A percentile compares a stretch with the other conserved stretches of the same genome.
Evolutionary conservation across 768 basidiomycete genomes (phyloP).

Genomic region (Suillus subalutaceus): DNA sequence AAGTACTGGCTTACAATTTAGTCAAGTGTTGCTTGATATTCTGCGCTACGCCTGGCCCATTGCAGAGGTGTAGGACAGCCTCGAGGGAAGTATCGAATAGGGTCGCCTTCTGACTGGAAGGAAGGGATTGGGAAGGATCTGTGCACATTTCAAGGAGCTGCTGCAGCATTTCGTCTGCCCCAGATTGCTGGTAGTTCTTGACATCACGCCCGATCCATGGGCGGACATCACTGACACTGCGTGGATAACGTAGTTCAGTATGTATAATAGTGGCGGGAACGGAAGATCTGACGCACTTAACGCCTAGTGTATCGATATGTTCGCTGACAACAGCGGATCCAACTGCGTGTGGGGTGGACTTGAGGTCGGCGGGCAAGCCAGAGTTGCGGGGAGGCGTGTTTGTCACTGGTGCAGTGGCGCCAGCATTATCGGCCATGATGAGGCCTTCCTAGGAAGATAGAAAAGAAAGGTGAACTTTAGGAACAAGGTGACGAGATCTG

Average conservation of each 20-base stretch:
- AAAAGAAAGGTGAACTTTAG: neutral
- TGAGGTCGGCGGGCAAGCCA: neutral
- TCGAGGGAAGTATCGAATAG: neutral
- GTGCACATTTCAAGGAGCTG: slow-evolving; percentile 1
- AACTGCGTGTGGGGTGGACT: slow-evolving; percentile 2
- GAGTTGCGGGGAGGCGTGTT: neutral
- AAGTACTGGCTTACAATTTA: neutral
- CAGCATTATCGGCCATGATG: neutral
- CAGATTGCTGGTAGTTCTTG: neutral
- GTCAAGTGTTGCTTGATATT: neutral
- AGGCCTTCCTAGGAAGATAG: neutral
- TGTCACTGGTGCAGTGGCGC: neutral
- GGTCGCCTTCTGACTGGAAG: neutral
- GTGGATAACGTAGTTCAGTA: neutral
- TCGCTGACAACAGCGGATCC: neutral
- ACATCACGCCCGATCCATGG: slow-evolving; percentile 2
- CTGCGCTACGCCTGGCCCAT: neutral
- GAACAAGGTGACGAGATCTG: neutral
- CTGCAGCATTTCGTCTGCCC: slow-evolving; percentile 1
- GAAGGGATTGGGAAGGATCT: neutral
- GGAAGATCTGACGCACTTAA: neutral
- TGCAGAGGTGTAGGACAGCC: slow-evolving; percentile 4
- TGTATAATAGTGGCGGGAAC: neutral
- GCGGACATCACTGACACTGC: neutral
- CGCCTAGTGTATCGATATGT: neutral